Conservation (phyloP, 108 stramenopile genomes). For the Aureococcus anophagefferens region DNA sequence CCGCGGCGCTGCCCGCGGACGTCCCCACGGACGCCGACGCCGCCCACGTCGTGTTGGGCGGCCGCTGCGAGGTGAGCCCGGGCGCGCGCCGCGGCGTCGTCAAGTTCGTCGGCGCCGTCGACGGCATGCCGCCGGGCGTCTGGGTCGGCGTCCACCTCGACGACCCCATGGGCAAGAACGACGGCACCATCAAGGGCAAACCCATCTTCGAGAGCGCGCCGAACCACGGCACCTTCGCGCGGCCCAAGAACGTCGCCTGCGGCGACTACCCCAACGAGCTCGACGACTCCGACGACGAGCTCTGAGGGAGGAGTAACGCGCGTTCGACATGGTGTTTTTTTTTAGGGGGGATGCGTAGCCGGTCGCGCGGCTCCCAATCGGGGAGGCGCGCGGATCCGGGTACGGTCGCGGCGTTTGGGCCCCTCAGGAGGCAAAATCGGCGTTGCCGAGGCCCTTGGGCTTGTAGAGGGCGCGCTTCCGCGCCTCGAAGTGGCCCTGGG, state of each 20-base stretch:
- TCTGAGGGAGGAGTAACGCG: too few relatives aligned
- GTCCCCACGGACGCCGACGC: slow-evolving; percentile 27
- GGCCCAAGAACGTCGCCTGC: slow-evolving; percentile 21
- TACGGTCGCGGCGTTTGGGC: too few relatives aligned
- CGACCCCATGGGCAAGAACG: slow-evolving; percentile 70
- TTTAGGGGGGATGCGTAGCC: too few relatives aligned
- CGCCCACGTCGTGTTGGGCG: slow-evolving; percentile 49
- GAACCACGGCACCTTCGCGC: slow-evolving; percentile 36
- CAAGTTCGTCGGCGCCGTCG: slow-evolving; percentile 63
- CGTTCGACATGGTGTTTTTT: too few relatives aligned
- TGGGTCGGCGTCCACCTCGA: slow-evolving; percentile 91
- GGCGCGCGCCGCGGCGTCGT: slow-evolving; percentile 74
- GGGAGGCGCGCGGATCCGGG: too few relatives aligned
- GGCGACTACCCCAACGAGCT: slow-evolving; percentile 38
- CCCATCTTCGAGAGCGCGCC: slow-evolving; percentile 25
- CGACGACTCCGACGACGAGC: slow-evolving; percentile 13
- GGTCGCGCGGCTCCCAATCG: too few relatives aligned
- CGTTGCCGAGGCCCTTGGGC: not conserved
- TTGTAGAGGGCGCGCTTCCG: not conserved
- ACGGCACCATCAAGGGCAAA: slow-evolving; percentile 61
- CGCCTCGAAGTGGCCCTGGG: not conserved
- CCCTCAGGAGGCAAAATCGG: too few relatives aligned
- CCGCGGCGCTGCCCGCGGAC: not conserved
- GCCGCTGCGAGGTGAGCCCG: slow-evolving; percentile 81
- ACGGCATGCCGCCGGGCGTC: slow-evolving; percentile 55